Evolutionary conservation across 148 eudicot species (phyloP).

Genomic region (Silene uniflora): DNA sequence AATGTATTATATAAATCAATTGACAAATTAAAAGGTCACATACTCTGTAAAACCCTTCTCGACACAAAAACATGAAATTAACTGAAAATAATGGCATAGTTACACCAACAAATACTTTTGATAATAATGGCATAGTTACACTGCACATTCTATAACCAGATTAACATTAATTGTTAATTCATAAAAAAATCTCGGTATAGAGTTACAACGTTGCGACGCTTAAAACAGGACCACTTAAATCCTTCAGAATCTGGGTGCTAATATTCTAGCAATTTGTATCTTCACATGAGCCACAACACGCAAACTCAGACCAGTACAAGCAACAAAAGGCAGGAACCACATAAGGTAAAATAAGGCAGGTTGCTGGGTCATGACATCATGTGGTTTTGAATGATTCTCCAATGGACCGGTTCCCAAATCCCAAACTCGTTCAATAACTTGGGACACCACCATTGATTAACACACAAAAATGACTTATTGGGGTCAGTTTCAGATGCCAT

Average conservation of each 20-base stretch:
- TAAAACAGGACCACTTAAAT: not conserved
- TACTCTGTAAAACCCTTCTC: too few relatives aligned
- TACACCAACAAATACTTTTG: not conserved
- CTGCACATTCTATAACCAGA: not conserved
- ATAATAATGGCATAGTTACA: too few relatives aligned
- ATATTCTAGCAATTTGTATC: not conserved
- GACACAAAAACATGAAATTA: too few relatives aligned
- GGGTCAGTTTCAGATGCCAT: constrained; percentile 11
- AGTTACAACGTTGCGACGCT: not conserved
- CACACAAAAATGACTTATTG: not conserved
- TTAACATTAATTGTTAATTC: not conserved
- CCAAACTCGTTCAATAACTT: not conserved
- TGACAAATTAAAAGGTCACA: too few relatives aligned
- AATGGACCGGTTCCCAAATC: not conserved
- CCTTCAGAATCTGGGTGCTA: not conserved
- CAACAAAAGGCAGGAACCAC: not conserved
- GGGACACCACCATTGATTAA: not conserved
- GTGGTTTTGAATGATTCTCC: not conserved
- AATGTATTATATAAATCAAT: too few relatives aligned
- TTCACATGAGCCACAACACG: not conserved
- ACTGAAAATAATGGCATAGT: not conserved
- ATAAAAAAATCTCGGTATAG: not conserved
- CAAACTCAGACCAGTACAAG: not conserved
- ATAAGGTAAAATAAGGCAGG: not conserved
- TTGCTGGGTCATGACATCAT: not conserved